Percentiles rank a stretch among this genome's conserved stretches.
Evolutionary conservation across 2,329 filamentous ascomycete species (phyloP).

Genomic region (Aspergillus hiratsukae): DNA sequence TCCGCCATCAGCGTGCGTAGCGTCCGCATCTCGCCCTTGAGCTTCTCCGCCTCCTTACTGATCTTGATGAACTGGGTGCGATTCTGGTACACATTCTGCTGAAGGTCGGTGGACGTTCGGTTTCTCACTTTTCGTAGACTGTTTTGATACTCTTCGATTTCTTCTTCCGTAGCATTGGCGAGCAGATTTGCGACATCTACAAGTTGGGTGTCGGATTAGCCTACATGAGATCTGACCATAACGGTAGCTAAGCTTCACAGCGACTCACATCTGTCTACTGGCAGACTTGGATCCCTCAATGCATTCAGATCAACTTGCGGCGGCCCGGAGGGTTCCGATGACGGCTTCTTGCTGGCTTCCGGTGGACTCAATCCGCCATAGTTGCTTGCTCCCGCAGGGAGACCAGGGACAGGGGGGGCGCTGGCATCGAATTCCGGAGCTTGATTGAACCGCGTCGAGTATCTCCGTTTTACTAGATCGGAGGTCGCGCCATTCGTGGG

Average conservation of each 20-base stretch:
- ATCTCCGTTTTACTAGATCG: slow-evolving; percentile 89
- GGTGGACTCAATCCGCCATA: slow-evolving; percentile 49
- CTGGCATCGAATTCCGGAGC: slow-evolving; percentile 63
- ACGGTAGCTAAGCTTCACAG: not conserved
- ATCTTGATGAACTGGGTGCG: slow-evolving; percentile 98
- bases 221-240: slow-evolving; percentile 6
- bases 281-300: slow-evolving; percentile 72
- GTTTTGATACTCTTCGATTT: slow-evolving; percentile 77
- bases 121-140: slow-evolving; percentile 71
- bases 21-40: slow-evolving; percentile 92
- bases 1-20: slow-evolving; percentile 89
- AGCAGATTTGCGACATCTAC: slow-evolving; percentile 58
- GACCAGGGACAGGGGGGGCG: slow-evolving; percentile 65
- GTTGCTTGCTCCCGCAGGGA: slow-evolving; percentile 57
- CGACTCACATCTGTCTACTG: slow-evolving; percentile 69
- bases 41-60: slow-evolving; percentile 96
- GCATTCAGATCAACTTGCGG: slow-evolving; percentile 71
- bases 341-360: slow-evolving; percentile 44
- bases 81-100: slow-evolving; percentile 96
- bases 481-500: slow-evolving; percentile 53
- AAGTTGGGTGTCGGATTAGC: slow-evolving; percentile 10
- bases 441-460: slow-evolving; percentile 87
- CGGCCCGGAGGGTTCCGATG: slow-evolving; percentile 54
- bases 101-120: slow-evolving; percentile 75
- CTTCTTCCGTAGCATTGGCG: slow-evolving; percentile 79